Conservation (phyloP, 805 yeast species). For the Myxozyma neglecta region DNA sequence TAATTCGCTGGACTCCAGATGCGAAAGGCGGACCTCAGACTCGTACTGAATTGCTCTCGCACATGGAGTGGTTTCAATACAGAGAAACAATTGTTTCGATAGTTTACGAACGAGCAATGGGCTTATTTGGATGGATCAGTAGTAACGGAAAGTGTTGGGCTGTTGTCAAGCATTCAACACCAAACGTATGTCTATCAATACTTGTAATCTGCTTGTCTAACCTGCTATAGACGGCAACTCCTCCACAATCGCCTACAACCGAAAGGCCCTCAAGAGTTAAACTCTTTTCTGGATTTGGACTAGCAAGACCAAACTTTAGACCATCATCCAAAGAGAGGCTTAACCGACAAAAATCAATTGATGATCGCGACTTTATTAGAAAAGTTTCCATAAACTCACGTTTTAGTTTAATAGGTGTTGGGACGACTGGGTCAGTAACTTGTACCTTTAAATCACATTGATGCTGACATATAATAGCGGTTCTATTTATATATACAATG, state of each 20-base stretch:
- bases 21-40: constrained; percentile 29
- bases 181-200: neutral
- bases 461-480: constrained; percentile 35
- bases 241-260: constrained; percentile 7
- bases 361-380: constrained; percentile 23
- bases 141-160: constrained; percentile 36
- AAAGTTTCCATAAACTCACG: constrained; percentile 45
- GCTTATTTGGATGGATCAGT: constrained; percentile 37
- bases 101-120: constrained; percentile 38
- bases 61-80: constrained; percentile 34
- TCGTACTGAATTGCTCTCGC: constrained; percentile 31
- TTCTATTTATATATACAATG: constrained; percentile 42
- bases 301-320: neutral
- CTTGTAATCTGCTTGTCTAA: neutral
- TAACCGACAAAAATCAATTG: constrained; percentile 3
- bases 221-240: neutral
- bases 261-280: constrained; percentile 17
- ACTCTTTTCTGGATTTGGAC: constrained; percentile 22
- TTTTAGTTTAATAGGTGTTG: constrained; percentile 46
- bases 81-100: constrained; percentile 30
- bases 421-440: constrained; percentile 36
- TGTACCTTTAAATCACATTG: neutral
- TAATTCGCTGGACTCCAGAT: constrained; percentile 30
- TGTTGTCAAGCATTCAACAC: constrained; percentile 13
- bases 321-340: neutral